Evolutionary conservation across 1,284 basidiomycete genomes (phyloP).

Genomic region (Melampsora occidentalis): DNA sequence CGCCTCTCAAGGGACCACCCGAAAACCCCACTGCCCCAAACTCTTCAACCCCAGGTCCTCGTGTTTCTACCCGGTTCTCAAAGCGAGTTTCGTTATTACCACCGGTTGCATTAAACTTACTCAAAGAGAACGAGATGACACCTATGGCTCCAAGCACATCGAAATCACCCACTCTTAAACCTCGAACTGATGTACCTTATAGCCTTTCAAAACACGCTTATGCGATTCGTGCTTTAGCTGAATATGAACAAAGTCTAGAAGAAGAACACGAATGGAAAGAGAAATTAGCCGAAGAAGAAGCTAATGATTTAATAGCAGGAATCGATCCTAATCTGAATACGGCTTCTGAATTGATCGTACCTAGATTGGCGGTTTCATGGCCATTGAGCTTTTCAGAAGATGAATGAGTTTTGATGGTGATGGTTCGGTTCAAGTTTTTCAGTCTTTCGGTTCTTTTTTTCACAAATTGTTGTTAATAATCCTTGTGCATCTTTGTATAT

Average conservation of each 20-base stretch:
- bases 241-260: constrained; percentile 37
- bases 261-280: constrained; percentile 42
- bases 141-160: constrained; percentile 4
- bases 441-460: too few relatives aligned
- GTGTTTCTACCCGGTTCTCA: constrained; percentile 51
- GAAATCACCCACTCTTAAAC: background rate
- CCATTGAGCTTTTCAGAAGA: constrained; percentile 41
- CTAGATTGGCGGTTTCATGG: constrained; percentile 32
- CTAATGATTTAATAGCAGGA: constrained; percentile 8
- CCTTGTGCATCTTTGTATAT: too few relatives aligned
- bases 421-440: background rate
- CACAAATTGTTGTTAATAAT: too few relatives aligned
- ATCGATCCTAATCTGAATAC: background rate
- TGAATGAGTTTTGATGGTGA: constrained; percentile 14
- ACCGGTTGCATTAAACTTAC: constrained; percentile 50
- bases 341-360: constrained; percentile 25
- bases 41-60: constrained; percentile 20
- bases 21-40: constrained; percentile 12
- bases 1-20: background rate
- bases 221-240: constrained; percentile 31
- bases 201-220: constrained; percentile 18
- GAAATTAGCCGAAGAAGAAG: constrained; percentile 26
- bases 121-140: constrained; percentile 46
- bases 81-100: constrained; percentile 51
- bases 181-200: constrained; percentile 2